Base-by-base conservation (phyloP, 2,329 filamentous ascomycete species). In the Macrophomina phaseolina region DNA sequence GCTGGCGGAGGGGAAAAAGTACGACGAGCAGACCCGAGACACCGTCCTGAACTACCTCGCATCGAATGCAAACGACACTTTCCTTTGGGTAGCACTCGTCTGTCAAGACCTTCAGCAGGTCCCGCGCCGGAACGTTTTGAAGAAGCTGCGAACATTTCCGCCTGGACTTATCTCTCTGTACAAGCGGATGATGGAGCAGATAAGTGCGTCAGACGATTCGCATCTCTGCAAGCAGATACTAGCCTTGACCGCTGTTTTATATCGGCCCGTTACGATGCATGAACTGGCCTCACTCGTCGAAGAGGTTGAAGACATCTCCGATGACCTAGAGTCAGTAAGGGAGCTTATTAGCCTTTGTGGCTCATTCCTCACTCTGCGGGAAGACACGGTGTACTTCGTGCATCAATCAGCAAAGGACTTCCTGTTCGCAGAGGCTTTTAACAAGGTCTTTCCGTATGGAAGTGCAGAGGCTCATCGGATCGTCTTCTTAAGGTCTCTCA, bases 321-420 rank as follows among this genome's bases (percentile, higher is more conserved):
- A 51, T 9, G 48, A 51, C 23, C 48, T 11, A 30, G 48, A 51
- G 23, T 51, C 48, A 4, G 30, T 51, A 77, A 83, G 6, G 14
- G 66, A 77, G 5, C 69, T 81, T 7, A 71, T 83, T 12, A 40
- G 67, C 2, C n/a, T 66, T 3, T 83, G 79, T 67, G 77, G 79
- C 18, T 84, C 78, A 6, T 81, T 83, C 62, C 69, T 83, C 0
- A 79, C 73, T 1, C 14, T 80, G 40, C 72, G 71, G 42, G 60
- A 78, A 0, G 66, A 46, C 1, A 68, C 36, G 0, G 52, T 83
- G 5, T 77, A 72, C 52, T 77, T 81, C 67, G 73, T 83, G 1
- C 80, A 83, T 67, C 77, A 81, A 66, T 83, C 81, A 3, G 82
- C 80, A 0, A 81, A 82, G 68, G 81, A 83, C 18, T 81, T 74